phyloP scores from a whole-genome alignment of 2,329 filamentous ascomycete genomes.

The Penicillium sp. region DNA sequence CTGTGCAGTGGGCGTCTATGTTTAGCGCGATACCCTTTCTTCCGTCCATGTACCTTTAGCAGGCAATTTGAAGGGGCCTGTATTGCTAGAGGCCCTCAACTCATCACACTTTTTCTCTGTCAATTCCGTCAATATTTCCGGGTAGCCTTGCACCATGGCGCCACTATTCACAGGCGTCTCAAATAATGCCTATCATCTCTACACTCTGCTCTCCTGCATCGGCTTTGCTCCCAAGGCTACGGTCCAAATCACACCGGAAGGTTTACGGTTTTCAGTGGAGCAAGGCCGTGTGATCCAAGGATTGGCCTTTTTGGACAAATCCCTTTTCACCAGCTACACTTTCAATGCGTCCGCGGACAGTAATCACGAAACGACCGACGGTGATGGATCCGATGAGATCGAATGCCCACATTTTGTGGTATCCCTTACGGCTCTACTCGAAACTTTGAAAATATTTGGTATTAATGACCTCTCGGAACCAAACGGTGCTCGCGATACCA shows the following conservation, averaged over 20 bases:
- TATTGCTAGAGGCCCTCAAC: conserved; percentile 32
- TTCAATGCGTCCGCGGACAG: conserved; percentile 50
- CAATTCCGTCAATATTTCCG: background rate
- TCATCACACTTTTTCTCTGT: conserved; percentile 14
- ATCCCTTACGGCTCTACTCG: conserved; percentile 77
- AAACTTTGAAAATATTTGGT: conserved; percentile 92
- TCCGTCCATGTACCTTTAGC: conserved; percentile 35
- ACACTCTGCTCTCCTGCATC: conserved; percentile 57
- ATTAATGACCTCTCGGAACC: conserved; percentile 56
- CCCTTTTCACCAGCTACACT: conserved; percentile 78
- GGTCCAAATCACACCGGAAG: conserved; percentile 74
- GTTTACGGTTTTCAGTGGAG: conserved; percentile 80
- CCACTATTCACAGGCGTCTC: conserved; percentile 57
- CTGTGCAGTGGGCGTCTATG: conserved; percentile 96
- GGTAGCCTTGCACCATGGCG: conserved; percentile 21
- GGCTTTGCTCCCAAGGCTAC: conserved; percentile 55
- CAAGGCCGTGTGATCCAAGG: conserved; percentile 89
- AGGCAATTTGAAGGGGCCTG: conserved; percentile 27
- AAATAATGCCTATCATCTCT: conserved; percentile 56
- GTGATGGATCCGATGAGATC: conserved; percentile 35
- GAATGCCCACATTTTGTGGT: conserved; percentile 71
- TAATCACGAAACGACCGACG: conserved; percentile 23
- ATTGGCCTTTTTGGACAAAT: conserved; percentile 78
- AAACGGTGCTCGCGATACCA: conserved; percentile 23
- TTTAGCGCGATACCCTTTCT: conserved; percentile 51